A percentile compares a stretch with the other conserved stretches of the same genome.
phyloP scores from a whole-genome alignment of 2,329 filamentous ascomycete species.

The Hypoxylon sp. region DNA sequence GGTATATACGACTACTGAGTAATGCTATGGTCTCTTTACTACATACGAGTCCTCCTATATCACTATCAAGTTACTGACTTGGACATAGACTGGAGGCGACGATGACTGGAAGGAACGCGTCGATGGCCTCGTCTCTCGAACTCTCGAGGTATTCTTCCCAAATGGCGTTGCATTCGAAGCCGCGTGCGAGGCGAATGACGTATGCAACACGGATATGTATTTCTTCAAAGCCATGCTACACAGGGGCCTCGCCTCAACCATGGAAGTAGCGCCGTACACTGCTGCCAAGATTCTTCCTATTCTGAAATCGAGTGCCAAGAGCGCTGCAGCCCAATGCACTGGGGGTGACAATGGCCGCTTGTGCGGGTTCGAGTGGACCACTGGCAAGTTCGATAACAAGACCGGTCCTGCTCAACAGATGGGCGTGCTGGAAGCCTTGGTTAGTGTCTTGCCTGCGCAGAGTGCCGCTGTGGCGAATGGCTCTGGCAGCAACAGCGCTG shows the following conservation, averaged over 20 bases:
- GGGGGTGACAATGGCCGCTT: slow-evolving; percentile 53
- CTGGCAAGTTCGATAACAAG: slow-evolving; percentile 57
- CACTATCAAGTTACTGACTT: slow-evolving; percentile 7
- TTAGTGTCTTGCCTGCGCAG: slow-evolving; percentile 30
- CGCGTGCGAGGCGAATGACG: slow-evolving; percentile 67
- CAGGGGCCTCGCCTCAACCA: slow-evolving; percentile 62
- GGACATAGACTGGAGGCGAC: slow-evolving; percentile 56
- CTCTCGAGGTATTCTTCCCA: slow-evolving; percentile 65
- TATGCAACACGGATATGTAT: slow-evolving; percentile 69
- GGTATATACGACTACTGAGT: not conserved
- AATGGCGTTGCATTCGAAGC: slow-evolving; percentile 66
- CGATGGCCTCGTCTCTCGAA: slow-evolving; percentile 62
- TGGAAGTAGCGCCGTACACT: slow-evolving; percentile 57
- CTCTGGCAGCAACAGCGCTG: slow-evolving; percentile 1
- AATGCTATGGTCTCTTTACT: not conserved
- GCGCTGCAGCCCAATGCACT: slow-evolving; percentile 57
- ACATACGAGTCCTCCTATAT: not conserved
- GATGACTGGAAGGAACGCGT: slow-evolving; percentile 64
- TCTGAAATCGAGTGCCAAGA: slow-evolving; percentile 57
- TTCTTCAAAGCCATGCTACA: slow-evolving; percentile 71
- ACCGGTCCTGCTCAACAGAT: slow-evolving; percentile 69
- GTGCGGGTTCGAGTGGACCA: slow-evolving; percentile 48
- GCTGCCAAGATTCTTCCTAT: slow-evolving; percentile 54
- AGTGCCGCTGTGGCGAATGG: not conserved
- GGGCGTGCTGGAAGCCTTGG: slow-evolving; percentile 64